Base-by-base conservation (phyloP, 495 filamentous ascomycete species). In the Hypoxylon lenormandii region DNA sequence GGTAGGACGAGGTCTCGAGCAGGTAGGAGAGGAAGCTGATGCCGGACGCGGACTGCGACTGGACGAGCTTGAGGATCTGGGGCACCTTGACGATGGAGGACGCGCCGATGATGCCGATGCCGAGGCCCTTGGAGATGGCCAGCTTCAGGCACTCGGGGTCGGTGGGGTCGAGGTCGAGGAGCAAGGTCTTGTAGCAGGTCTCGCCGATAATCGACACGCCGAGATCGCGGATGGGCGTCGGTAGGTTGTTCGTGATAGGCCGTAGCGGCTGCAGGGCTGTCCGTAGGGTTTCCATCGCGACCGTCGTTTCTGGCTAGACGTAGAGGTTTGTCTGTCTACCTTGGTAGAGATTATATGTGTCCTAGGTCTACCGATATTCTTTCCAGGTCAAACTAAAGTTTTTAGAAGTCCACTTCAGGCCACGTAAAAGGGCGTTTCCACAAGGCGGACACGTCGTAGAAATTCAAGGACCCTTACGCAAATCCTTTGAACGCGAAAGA, bases 41-140 rank as follows among this genome's bases (percentile, higher is more conserved):
- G 70, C 94, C 95, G 54, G 85, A 85, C 7, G 91, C 88, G 23
- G 92, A 96, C 55, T 87, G 83, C 33, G 93, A 94, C 67, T 82
- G 78, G 70, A 96, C 78, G 50, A 97, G 88, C 82, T 97, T 97
- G 77, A 97, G 76, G 78, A 98, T 93, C 80, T 97, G 95, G 0
- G 95, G 94, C 47, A 98, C 86, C 82, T 98, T 98, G 81, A 98
- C 92, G 69, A 97, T 86, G 28, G 92, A 86, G 58, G 90, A 92
- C 36, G 92, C 90, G 62, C 85, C 89, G 72, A 98, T 90, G 79
- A 98, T 98, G 76, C 88, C 94, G 61, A 97, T 88, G 42, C 95
- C 95, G 47, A 98, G 89, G 11, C 83, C 91, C 80, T 98, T 98
- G 70, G 92, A 96, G 70, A 97, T 87, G 51, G 87, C 91, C 23